Evolutionary conservation across 306 rosid genomes (phyloP), one percentile per base, ranked within the genome.

Genomic region (Pterocarpus santalinus): DNA sequence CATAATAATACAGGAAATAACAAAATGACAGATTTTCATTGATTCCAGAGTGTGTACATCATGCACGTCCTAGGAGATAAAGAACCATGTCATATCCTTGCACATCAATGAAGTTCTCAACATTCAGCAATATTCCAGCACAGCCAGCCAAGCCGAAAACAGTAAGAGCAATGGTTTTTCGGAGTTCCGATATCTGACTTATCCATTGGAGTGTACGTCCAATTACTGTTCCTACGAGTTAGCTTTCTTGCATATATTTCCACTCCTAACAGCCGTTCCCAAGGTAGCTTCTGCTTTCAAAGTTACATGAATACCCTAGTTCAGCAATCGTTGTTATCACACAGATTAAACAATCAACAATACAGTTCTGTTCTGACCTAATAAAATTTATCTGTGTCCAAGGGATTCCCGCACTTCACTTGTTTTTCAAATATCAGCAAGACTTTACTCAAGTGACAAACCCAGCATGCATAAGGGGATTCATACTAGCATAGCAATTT

Each of bases 261-360:
- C 41, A 52, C 65, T 65, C 14, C 38, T 1, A 53, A 28, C 7
- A 35, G 38, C 41, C 65, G 7, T 4, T 15, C 7, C 30, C 33
- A 8, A 51, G 75, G 62, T 51, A 33, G 62, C 13, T 14, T 12
- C 15, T 51, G 28, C 13, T 49, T 49, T 32, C 44, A 15, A 70
- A 70, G 44, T 49, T 2, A 70, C 46, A 33, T 16, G 38, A 15
- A 38, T 35, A 36, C 36, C 71, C 10, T 1, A 13, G 71, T 33
- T 75, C 58, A 32, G 60, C 34, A 58, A 75, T 55, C 13, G 33
- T 49, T 33, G 16, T 76, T 33, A 49, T 64, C 9, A 71, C 44
- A 61, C 8, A 49, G 80, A 76, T 22, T 44, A 28, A 76, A 43
- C 47, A 43, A 35, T 53, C 15, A 51, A 65, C 5, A 17, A 30